These are phyloP conservation scores for Morella rubra DNA, from an alignment of 306 rosid genomes.

Conservation along the genomic window DNA sequence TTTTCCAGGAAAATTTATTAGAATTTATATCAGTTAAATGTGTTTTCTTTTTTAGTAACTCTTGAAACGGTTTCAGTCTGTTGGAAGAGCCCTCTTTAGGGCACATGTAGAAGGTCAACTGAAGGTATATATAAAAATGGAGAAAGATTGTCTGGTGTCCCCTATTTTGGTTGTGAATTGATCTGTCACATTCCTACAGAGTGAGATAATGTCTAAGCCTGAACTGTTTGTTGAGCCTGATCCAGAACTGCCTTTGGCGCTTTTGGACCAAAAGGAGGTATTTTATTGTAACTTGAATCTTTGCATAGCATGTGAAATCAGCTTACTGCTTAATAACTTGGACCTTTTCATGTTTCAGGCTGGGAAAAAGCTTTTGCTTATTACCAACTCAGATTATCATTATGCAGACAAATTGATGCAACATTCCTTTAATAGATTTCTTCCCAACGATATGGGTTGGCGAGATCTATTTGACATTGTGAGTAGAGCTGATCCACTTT, in stretches of 20 bases:
- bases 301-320: slow-evolving; percentile 13
- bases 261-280: slow-evolving; percentile 98
- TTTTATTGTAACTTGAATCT: slow-evolving; percentile 9
- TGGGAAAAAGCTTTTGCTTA: slow-evolving; percentile 90
- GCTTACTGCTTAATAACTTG: slow-evolving; percentile 28
- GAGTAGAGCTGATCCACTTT: slow-evolving; percentile 34
- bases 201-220: slow-evolving; percentile 97
- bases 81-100: slow-evolving; percentile 92
- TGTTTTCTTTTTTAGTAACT: slow-evolving; percentile 36
- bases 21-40: slow-evolving; percentile 18
- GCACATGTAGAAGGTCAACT: slow-evolving; percentile 99
- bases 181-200: slow-evolving; percentile 52
- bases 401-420: slow-evolving; percentile 97
- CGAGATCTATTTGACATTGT: slow-evolving; percentile 94
- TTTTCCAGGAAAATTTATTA: slow-evolving; percentile 10
- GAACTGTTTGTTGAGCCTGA: slow-evolving; percentile 95
- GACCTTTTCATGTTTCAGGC: slow-evolving; percentile 57
- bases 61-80: slow-evolving; percentile 68
- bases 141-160: neutral
- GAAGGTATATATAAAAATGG: slow-evolving; percentile 53
- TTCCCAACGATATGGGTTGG: slow-evolving; percentile 97
- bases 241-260: slow-evolving; percentile 84
- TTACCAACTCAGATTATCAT: slow-evolving; percentile 92
- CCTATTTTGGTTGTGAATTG: slow-evolving; percentile 26
- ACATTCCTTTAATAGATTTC: slow-evolving; percentile 91